Conservation (phyloP, 371 early-diverging fungal species). For the Dinochytrium kinnereticum region DNA sequence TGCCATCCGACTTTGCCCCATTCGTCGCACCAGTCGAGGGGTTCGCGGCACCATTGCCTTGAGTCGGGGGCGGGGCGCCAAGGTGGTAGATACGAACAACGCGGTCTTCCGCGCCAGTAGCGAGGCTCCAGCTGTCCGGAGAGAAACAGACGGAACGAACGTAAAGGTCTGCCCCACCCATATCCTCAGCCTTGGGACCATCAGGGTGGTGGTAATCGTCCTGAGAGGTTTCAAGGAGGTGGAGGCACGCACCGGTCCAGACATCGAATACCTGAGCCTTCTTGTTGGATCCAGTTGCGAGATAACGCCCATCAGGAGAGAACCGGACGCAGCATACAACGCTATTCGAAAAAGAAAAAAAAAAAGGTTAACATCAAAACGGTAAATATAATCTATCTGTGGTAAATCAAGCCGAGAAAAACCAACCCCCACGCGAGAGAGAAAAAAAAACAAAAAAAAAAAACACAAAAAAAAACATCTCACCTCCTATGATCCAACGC, state of each 20-base stretch:
- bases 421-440: not conserved
- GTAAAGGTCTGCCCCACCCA: slow-evolving; percentile 71
- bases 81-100: slow-evolving; percentile 80
- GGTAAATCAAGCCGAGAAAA: not conserved
- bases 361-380: slow-evolving; percentile 6
- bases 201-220: slow-evolving; percentile 15
- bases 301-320: slow-evolving; percentile 86
- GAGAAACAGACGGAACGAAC: slow-evolving; percentile 97
- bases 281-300: slow-evolving; percentile 96
- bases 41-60: not conserved
- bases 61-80: slow-evolving; percentile 17
- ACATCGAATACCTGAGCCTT: slow-evolving; percentile 90
- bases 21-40: not conserved
- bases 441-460: not conserved
- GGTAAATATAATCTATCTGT: not conserved
- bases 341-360: slow-evolving; percentile 50
- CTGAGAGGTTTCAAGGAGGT: slow-evolving; percentile 20
- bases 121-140: slow-evolving; percentile 88
- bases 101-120: slow-evolving; percentile 97
- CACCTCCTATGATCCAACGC: slow-evolving; percentile 79
- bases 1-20: not conserved
- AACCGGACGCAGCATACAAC: slow-evolving; percentile 98
- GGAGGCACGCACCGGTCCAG: slow-evolving; percentile 59
- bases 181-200: not conserved
- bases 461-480: not conserved